These are phyloP conservation scores for Penicillium taxi DNA, from an alignment of 495 filamentous ascomycete genomes.

Conservation along the genomic window DNA sequence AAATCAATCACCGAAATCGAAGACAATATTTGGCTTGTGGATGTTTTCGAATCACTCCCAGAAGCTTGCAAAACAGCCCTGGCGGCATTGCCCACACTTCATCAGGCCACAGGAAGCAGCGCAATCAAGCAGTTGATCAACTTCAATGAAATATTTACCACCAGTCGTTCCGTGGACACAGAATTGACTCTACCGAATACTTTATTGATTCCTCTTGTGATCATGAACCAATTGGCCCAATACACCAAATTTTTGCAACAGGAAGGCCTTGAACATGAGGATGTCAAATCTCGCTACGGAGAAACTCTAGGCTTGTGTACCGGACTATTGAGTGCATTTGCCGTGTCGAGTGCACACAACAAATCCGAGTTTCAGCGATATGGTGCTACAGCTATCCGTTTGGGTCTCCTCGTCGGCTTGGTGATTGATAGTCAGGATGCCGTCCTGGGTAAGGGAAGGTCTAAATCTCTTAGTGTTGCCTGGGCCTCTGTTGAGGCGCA, in stretches of 20 bases:
- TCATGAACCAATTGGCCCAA: neutral
- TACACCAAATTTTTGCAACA: neutral
- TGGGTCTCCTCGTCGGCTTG: slow-evolving; percentile 29
- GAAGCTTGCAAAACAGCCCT: neutral
- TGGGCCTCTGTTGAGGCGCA: slow-evolving; percentile 18
- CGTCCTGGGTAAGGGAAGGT: slow-evolving; percentile 2
- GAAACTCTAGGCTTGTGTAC: slow-evolving; percentile 38
- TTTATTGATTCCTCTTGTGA: neutral
- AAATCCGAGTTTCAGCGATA: slow-evolving; percentile 23
- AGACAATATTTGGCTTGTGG: too few relatives aligned
- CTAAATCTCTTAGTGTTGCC: slow-evolving; percentile 18
- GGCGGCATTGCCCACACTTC: neutral
- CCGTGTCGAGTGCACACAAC: slow-evolving; percentile 22
- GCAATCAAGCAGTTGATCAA: too few relatives aligned
- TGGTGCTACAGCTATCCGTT: slow-evolving; percentile 31
- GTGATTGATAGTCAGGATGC: slow-evolving; percentile 39
- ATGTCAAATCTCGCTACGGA: neutral
- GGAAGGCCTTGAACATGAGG: neutral
- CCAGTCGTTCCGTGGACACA: neutral
- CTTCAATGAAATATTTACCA: neutral
- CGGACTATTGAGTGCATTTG: slow-evolving; percentile 34
- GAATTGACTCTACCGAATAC: neutral
- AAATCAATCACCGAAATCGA: too few relatives aligned
- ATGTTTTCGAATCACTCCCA: neutral
- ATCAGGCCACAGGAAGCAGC: too few relatives aligned